phyloP scores from a whole-genome alignment of 1,284 basidiomycete genomes.

The Pascua sp. region DNA sequence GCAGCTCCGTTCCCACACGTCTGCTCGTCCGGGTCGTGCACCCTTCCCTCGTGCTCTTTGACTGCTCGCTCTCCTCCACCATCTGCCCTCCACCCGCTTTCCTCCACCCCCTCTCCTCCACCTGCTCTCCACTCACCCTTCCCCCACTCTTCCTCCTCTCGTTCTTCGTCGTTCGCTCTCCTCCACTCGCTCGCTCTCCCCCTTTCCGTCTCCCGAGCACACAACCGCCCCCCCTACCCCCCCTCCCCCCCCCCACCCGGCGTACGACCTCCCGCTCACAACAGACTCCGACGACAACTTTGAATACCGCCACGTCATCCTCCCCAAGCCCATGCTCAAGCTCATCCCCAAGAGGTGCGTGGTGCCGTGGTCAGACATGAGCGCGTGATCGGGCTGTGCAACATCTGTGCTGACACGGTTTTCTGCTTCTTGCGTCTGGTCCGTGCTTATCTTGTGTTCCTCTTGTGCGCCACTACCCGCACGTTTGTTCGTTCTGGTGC shows the following conservation, averaged over 20 bases:
- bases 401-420: neutral
- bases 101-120: neutral
- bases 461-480: neutral
- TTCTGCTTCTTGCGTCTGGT: neutral
- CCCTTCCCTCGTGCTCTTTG: too few species aligned
- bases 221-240: neutral
- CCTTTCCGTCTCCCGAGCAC: neutral
- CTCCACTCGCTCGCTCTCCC: neutral
- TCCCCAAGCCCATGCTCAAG: constrained; percentile 83
- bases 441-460: too few species aligned
- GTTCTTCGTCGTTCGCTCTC: neutral
- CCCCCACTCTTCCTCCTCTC: neutral
- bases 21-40: too few species aligned
- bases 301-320: constrained; percentile 83
- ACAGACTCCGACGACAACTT: constrained; percentile 54
- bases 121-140: neutral
- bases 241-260: too few species aligned
- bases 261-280: neutral
- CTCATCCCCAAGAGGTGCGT: constrained; percentile 76
- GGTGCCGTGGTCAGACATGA: constrained; percentile 26
- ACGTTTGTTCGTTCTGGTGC: neutral
- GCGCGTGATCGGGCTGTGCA: too few species aligned
- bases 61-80: neutral
- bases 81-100: neutral
- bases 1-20: too few species aligned